phyloP scores from a whole-genome alignment of 495 filamentous ascomycete species.

The Hypoxylon fuscum region DNA sequence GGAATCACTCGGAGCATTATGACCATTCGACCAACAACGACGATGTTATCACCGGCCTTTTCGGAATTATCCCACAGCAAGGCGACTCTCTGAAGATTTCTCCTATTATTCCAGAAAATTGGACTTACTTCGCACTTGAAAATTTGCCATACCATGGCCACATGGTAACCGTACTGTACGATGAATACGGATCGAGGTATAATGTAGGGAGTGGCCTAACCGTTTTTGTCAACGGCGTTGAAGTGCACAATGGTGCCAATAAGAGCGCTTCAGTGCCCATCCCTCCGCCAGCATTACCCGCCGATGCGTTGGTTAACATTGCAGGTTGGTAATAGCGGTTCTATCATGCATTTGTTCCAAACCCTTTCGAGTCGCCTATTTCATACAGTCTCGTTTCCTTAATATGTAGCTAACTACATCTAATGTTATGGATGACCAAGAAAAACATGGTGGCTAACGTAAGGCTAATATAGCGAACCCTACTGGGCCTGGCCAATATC shows the following conservation, averaged over 20 bases:
- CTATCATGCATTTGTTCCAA: not conserved
- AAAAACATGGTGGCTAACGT: slow-evolving; percentile 5
- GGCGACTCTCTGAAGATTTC: slow-evolving; percentile 49
- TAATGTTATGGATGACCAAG: not conserved
- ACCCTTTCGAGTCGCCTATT: not conserved
- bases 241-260: slow-evolving; percentile 36
- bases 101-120: slow-evolving; percentile 53
- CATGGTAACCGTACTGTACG: slow-evolving; percentile 52
- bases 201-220: slow-evolving; percentile 43
- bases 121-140: slow-evolving; percentile 57
- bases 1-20: slow-evolving; percentile 58
- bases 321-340: slow-evolving; percentile 30
- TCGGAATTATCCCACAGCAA: slow-evolving; percentile 51
- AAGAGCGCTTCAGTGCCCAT: slow-evolving; percentile 29
- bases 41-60: slow-evolving; percentile 57
- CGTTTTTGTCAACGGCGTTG: slow-evolving; percentile 49
- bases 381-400: not conserved
- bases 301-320: slow-evolving; percentile 50
- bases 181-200: slow-evolving; percentile 51
- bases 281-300: slow-evolving; percentile 28
- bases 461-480: slow-evolving; percentile 44
- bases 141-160: slow-evolving; percentile 56
- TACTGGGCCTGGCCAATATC: slow-evolving; percentile 49
- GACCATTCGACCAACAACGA: slow-evolving; percentile 58
- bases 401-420: too few relatives aligned